Evolutionary conservation across 768 basidiomycete genomes (phyloP), one percentile per base, ranked within the genome.

Genomic region (Tylopilus balloui): DNA sequence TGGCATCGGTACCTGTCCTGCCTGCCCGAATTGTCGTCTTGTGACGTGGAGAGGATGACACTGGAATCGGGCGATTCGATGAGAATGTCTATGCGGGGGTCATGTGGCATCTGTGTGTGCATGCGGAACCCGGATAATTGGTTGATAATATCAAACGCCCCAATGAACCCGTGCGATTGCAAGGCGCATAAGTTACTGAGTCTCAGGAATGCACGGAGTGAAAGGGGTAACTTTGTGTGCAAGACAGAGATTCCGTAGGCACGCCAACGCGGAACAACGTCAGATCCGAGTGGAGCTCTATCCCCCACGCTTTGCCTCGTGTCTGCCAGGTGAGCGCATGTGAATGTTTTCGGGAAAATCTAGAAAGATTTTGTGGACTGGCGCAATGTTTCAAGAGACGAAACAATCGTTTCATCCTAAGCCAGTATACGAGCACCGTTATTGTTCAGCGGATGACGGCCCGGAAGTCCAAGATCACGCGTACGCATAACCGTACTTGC

Each of bases 361-460:
- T 25, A 29, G 24, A 17, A n/a, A 6, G 34, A 34, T 48, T 24
- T 13, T 36, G 11, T 23, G 21, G 6, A 34, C 28, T 21, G 19
- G 48, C 12, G 19, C 34, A n/a, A n/a, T 21, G 15, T 17, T 42
- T 43, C 34, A 42, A 47, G 40, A 42, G 51, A 49, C 53, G 48
- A 62, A 62, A 59, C 41, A 25, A 23, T 46, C n/a, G 48, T 59
- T 63, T 59, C 60, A 57, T 43, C 45, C 23, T 38, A 19, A 24
- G 29, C n/a, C 25, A 13, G 9, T 41, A 39, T 12, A 27, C 29
- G 28, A 27, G 7, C 35, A 39, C 14, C 15, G 10, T 35, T 40
- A 31, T 45, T 35, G 21, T 24, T 13, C 44, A 15, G 17, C 32
- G 4, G 21, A 31, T 13, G 24, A 34, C 21, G 21, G 13, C 24